Base-by-base conservation (phyloP, 768 basidiomycete genomes). In the Lactarius indigo region DNA sequence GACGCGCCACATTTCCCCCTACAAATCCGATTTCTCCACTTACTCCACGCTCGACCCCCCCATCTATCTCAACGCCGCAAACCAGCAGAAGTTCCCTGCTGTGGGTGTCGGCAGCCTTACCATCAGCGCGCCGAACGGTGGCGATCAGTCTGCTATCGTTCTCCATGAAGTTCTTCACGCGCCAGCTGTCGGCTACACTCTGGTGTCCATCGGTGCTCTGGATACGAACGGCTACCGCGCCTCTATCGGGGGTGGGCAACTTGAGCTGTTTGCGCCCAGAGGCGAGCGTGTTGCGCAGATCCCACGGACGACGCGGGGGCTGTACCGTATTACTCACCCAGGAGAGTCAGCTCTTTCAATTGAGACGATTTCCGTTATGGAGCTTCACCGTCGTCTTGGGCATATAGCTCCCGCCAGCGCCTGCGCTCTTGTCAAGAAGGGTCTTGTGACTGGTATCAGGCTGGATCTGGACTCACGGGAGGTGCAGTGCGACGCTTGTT, bases 401-500 rank as follows among this genome's bases (percentile, higher is more conserved):
- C 80, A 81, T 59, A 74, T 81, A 20, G 71, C 76, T 4, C 75
- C 70, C 3, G 64, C 62, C 0, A 60, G 67, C 2, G 75, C 74
- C 4, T 64, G 64, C 1, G n/a, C 65, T 5, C 73, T 80, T 63
- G 67, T 64, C 18, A 17, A 57, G 35, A 41, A 64, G 5, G n/a
- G 37, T 6, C 17, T 35, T 1, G 35, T 57, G 1, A 41, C 33
- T 10, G 56, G 63, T 1, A 4, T 64, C 2, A 13, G 7, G 18
- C 55, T 64, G 5, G 20, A n/a, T 20, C n/a, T 20, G 10, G 35
- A 35, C 37, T 18, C 20, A 1, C 5, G 8, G 15, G 37, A 79
- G 4, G 12, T 50, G 75, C 39, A 76, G 31, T 85, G 83, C 69
- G 74, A 81, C 20, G 77, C 23, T 4, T 57, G 56, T 17, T 5